phyloP scores from a whole-genome alignment of 129 eudicot species.

The Escallonia rubra region DNA sequence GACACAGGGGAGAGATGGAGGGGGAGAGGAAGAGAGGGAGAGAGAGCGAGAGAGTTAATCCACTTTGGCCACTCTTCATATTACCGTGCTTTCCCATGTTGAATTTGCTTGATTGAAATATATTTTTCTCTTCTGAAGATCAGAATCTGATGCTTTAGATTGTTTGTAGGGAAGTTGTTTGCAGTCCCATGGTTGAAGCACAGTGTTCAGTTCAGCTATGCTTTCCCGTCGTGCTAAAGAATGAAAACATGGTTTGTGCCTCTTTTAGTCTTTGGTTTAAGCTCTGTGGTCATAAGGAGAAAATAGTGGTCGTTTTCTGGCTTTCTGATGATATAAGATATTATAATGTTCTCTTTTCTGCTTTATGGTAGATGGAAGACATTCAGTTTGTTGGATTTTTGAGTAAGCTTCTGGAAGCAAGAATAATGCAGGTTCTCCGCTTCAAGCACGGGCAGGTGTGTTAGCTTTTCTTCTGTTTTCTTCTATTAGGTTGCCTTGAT shows the following conservation, averaged over 20 bases:
- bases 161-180: constrained; percentile 78
- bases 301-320: not conserved
- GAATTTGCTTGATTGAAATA: not conserved
- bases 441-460: constrained; percentile 95
- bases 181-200: constrained; percentile 98
- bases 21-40: not conserved
- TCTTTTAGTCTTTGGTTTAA: constrained; percentile 9
- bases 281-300: not conserved
- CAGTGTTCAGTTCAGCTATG: constrained; percentile 91
- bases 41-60: not conserved
- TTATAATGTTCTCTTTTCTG: constrained; percentile 6
- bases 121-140: not conserved
- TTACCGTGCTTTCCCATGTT: not conserved
- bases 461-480: constrained; percentile 8
- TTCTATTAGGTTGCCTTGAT: not conserved
- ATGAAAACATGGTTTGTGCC: constrained; percentile 60
- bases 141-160: constrained; percentile 18
- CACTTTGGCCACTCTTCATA: not conserved
- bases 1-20: not conserved
- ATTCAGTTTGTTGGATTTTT: constrained; percentile 65
- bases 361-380: constrained; percentile 66
- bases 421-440: constrained; percentile 79
- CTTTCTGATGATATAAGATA: not conserved
- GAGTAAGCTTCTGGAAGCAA: constrained; percentile 89
- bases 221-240: constrained; percentile 74